phyloP scores from a whole-genome alignment of 73 alveolate species.

The Paramecium octaurelia region DNA sequence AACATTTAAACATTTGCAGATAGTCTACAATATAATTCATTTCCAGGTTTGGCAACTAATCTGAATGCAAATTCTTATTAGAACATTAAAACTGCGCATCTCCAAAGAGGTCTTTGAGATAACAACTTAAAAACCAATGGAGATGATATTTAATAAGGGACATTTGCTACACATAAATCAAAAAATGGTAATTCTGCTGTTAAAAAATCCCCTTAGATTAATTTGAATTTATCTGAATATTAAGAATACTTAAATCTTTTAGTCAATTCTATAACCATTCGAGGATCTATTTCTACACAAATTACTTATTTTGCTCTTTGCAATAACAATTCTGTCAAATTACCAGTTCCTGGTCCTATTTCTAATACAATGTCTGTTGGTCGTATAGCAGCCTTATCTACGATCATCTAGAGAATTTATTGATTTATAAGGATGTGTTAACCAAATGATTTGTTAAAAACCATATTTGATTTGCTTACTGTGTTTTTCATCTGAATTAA shows the following conservation, averaged over 20 bases:
- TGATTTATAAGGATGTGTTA: conserved; percentile 97
- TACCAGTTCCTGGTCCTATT: conserved; percentile 99
- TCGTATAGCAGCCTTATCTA: conserved; percentile 94
- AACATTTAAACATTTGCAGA: conserved; percentile 94
- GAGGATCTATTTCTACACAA: conserved; percentile 96
- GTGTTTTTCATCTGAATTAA: conserved; percentile 27
- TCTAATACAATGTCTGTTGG: conserved; percentile 96
- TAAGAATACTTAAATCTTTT: conserved; percentile 90
- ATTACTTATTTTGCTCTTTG: conserved; percentile 94
- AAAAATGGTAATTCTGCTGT: conserved; percentile 95
- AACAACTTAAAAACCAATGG: conserved; percentile 96
- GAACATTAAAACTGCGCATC: conserved; percentile 97
- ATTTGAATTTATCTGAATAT: conserved; percentile 86
- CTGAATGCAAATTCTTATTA: conserved; percentile 98
- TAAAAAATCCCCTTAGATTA: conserved; percentile 94
- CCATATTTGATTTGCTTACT: conserved; percentile 30
- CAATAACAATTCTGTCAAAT: conserved; percentile 89
- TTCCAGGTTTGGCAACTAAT: conserved; percentile 97
- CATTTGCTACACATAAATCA: conserved; percentile 97
- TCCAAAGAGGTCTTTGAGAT: conserved; percentile 95
- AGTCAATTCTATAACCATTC: conserved; percentile 96
- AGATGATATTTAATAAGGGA: conserved; percentile 97
- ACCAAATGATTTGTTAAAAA: conserved; percentile 72
- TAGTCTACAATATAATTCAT: conserved; percentile 96
- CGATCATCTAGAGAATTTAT: conserved; percentile 83